Conservation (phyloP, 257 asterid species). For the Solanum medicagineum region DNA sequence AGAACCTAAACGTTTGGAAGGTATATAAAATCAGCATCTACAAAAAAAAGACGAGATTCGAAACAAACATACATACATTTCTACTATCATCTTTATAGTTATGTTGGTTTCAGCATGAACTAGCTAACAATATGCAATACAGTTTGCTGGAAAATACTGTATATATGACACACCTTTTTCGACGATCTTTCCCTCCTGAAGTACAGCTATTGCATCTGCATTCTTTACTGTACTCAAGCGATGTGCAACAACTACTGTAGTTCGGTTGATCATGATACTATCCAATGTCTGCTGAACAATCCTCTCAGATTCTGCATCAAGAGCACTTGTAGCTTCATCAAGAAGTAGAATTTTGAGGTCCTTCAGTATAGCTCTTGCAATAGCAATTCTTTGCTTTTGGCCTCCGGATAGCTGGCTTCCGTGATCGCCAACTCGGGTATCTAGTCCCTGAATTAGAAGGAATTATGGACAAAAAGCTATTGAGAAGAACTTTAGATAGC, state of each 20-base stretch:
- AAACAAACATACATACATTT: neutral
- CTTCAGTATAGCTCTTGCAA: conserved; percentile 46
- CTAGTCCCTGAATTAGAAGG: conserved; percentile 37
- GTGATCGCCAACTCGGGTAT: conserved; percentile 42
- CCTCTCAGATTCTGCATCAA: conserved; percentile 45
- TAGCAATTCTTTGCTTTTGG: conserved; percentile 47
- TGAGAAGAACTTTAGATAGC: neutral
- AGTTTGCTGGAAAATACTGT: neutral
- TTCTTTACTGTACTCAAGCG: conserved; percentile 40
- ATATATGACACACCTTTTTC: conserved; percentile 27
- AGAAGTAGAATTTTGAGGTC: conserved; percentile 38
- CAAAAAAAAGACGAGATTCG: neutral
- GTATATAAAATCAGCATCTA: neutral
- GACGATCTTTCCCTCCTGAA: conserved; percentile 26
- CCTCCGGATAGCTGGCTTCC: conserved; percentile 54
- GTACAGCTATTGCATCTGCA: conserved; percentile 38
- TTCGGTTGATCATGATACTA: conserved; percentile 29
- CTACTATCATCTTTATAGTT: neutral
- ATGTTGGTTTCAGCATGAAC: neutral
- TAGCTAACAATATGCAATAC: neutral
- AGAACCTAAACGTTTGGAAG: conserved; percentile 25
- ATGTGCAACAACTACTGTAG: conserved; percentile 46
- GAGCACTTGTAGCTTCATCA: conserved; percentile 55
- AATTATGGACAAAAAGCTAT: conserved; percentile 8
- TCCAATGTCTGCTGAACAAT: conserved; percentile 36